These are phyloP conservation scores for Strobilomyces dryophilus DNA, from an alignment of 768 basidiomycete genomes.

Conservation along the genomic window DNA sequence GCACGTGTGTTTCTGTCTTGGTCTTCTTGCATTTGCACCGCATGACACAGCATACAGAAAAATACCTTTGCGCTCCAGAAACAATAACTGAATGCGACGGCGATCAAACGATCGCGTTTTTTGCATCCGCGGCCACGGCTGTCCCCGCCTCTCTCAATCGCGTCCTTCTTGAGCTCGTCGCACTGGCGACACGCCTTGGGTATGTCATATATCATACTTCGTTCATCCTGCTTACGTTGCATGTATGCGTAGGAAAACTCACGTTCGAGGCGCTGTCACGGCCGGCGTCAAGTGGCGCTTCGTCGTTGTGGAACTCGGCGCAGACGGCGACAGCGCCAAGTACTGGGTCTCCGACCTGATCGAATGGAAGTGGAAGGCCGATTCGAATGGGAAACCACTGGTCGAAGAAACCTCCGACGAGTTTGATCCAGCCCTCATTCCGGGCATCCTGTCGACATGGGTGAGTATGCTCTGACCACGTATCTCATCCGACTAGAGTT, in stretches of 20 bases:
- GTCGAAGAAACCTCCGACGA: not conserved
- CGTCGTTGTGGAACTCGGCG: not conserved
- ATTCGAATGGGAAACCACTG: not conserved
- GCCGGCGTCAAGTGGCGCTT: not conserved
- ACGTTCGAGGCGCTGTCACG: not conserved
- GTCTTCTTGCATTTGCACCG: no score
- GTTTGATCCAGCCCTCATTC: not conserved
- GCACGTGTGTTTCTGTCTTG: no score
- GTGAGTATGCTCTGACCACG: not conserved
- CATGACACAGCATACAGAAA: no score
- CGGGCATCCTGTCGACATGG: not conserved
- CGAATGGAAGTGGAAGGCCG: not conserved
- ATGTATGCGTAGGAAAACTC: not conserved
- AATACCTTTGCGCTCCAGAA: no score
- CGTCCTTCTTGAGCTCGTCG: not conserved
- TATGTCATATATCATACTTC: not conserved
- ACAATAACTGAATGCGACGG: no score
- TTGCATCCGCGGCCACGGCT: no score
- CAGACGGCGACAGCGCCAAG: not conserved
- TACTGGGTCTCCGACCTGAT: not conserved
- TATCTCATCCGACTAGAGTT: not conserved
- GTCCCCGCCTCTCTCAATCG: not conserved
- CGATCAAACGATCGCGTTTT: no score
- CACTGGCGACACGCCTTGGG: not conserved
- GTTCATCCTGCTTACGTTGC: not conserved